phyloP scores from a whole-genome alignment of 129 eudicot species.

The Pseudognaphalium luteoalbum region DNA sequence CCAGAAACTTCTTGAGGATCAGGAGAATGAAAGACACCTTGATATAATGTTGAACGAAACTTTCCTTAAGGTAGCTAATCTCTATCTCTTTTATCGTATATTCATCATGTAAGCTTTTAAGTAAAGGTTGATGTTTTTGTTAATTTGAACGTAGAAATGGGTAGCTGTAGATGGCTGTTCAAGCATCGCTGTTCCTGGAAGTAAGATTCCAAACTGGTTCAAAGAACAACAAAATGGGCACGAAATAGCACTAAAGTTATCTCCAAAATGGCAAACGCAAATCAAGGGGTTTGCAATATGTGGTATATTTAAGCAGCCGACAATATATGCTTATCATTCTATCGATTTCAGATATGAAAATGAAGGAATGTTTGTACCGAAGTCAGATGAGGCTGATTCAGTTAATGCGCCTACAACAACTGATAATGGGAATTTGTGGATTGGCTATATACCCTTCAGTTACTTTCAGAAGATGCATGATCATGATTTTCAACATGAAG shows the following conservation, averaged over 20 bases:
- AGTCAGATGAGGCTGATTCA: neutral
- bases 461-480: neutral
- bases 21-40: constrained; percentile 4
- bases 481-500: neutral
- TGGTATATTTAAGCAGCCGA: neutral
- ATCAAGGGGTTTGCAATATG: neutral
- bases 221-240: neutral
- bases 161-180: neutral
- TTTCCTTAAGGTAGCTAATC: neutral
- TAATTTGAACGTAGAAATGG: neutral
- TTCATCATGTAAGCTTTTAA: too few relatives aligned
- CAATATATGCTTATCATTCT: neutral
- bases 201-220: constrained; percentile 11
- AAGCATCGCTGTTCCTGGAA: neutral
- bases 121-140: too few relatives aligned
- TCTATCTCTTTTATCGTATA: neutral
- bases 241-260: neutral
- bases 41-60: neutral
- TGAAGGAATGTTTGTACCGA: neutral
- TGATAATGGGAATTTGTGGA: neutral
- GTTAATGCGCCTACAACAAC: neutral
- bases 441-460: neutral
- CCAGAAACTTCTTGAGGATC: neutral
- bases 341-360: neutral
- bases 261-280: neutral